A percentile compares a stretch with the other conserved stretches of the same genome.
These are phyloP conservation scores for Cucumis melo DNA, from an alignment of 306 rosid genomes.

Conservation along the genomic window DNA sequence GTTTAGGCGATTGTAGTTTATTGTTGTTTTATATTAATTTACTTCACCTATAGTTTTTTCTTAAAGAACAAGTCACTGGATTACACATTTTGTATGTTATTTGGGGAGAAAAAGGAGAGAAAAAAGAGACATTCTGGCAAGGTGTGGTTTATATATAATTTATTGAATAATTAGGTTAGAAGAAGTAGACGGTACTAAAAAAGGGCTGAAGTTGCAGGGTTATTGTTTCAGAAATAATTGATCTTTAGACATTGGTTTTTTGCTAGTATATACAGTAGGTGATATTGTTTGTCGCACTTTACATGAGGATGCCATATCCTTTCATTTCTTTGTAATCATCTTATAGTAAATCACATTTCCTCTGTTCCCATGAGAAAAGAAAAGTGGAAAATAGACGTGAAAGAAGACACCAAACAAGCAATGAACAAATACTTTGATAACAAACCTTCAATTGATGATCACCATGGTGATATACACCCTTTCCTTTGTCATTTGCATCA, in stretches of 20 bases:
- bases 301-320: neutral
- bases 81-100: neutral
- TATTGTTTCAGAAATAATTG: neutral
- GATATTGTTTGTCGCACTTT: neutral
- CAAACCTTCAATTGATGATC: conserved; percentile 41
- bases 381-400: neutral
- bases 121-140: neutral
- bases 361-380: conserved; percentile 2
- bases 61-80: neutral
- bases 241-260: neutral
- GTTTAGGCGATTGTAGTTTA: neutral
- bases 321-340: neutral
- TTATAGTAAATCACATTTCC: neutral
- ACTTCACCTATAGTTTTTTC: neutral
- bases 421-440: conserved; percentile 10
- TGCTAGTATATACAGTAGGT: neutral
- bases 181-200: neutral
- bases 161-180: neutral
- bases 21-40: neutral
- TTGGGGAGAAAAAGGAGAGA: neutral
- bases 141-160: neutral
- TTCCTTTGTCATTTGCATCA: conserved; percentile 36
- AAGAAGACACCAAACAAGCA: conserved; percentile 3
- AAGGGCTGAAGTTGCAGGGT: neutral
- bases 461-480: conserved; percentile 27